Percentiles rank a stretch among this genome's conserved stretches.
These are phyloP conservation scores for Geosiphon pyriformis DNA, from an alignment of 192 early-diverging fungal genomes.

Conservation along the genomic window DNA sequence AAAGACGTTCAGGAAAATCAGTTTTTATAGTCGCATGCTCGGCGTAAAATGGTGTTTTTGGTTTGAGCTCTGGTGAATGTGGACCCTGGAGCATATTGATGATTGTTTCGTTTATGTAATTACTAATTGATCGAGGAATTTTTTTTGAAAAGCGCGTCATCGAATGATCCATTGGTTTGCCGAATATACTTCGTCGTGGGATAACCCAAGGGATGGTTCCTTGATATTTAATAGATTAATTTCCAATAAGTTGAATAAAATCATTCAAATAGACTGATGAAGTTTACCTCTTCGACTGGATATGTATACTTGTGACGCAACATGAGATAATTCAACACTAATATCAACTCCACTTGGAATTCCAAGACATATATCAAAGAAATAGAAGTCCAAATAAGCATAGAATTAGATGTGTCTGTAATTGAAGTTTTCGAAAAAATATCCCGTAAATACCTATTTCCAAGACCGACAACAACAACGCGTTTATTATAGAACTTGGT, in stretches of 20 bases:
- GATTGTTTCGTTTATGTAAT: conserved; percentile 17
- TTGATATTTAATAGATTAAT: no score
- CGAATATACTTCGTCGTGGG: conserved; percentile 37
- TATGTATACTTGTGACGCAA: conserved; percentile 48
- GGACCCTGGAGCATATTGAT: conserved; percentile 5
- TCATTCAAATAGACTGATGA: no score
- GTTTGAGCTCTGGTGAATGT: conserved; percentile 37
- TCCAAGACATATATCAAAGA: background rate
- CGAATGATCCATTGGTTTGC: conserved; percentile 44
- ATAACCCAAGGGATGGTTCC: conserved; percentile 38
- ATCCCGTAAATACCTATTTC: conserved; percentile 37
- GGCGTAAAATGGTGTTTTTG: conserved; percentile 30
- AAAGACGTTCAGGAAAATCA: conserved; percentile 44
- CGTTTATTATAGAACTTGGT: conserved; percentile 45
- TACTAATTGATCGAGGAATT: conserved; percentile 35
- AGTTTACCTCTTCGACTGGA: conserved; percentile 38
- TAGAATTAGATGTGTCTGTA: background rate
- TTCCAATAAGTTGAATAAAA: no score
- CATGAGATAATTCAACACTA: conserved; percentile 47
- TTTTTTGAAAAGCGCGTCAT: conserved; percentile 33
- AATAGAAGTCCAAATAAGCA: background rate
- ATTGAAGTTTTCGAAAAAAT: background rate
- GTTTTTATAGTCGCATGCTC: conserved; percentile 46
- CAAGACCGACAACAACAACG: conserved; percentile 52
- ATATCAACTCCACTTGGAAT: conserved; percentile 46